These are phyloP conservation scores for Debaryomycetaceae sp. DNA, from an alignment of 1,139 yeast genomes.

Conservation along the genomic window DNA sequence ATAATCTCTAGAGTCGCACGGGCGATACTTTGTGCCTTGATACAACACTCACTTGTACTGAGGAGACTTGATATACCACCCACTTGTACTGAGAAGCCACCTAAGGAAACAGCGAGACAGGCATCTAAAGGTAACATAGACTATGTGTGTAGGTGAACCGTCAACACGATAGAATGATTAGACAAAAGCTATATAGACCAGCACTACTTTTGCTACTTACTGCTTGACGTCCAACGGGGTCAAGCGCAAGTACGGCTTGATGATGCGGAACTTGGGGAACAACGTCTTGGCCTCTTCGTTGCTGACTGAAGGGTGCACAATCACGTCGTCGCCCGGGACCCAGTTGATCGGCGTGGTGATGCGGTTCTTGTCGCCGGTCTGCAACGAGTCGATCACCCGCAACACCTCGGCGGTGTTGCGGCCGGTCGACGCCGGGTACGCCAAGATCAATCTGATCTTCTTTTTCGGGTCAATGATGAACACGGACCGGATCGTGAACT, in stretches of 20 bases:
- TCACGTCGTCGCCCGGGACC: constrained; percentile 75
- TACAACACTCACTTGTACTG: no score
- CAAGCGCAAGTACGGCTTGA: constrained; percentile 64
- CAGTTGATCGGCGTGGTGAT: constrained; percentile 76
- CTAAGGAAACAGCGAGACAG: no score
- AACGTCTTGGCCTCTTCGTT: constrained; percentile 73
- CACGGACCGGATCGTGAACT: constrained; percentile 79
- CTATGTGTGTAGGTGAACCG: no score
- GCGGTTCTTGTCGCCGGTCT: constrained; percentile 67
- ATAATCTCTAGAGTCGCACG: no score
- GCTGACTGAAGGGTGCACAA: constrained; percentile 74
- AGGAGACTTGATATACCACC: no score
- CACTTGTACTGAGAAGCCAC: no score
- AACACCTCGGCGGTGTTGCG: constrained; percentile 83
- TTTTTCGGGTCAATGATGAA: constrained; percentile 80
- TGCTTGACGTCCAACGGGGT: constrained; percentile 10
- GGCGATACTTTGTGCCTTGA: no score
- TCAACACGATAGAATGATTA: no score
- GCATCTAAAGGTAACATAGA: no score
- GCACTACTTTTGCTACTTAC: constrained; percentile 3
- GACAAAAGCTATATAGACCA: constrained; percentile 1
- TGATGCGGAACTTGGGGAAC: constrained; percentile 70
- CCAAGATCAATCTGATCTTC: constrained; percentile 70
- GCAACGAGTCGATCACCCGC: constrained; percentile 80
- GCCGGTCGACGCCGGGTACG: constrained; percentile 88